Percentiles rank a stretch among this genome's conserved stretches.
phyloP scores from a whole-genome alignment of 352 stramenopile species.

The Pythium phragmitis region DNA sequence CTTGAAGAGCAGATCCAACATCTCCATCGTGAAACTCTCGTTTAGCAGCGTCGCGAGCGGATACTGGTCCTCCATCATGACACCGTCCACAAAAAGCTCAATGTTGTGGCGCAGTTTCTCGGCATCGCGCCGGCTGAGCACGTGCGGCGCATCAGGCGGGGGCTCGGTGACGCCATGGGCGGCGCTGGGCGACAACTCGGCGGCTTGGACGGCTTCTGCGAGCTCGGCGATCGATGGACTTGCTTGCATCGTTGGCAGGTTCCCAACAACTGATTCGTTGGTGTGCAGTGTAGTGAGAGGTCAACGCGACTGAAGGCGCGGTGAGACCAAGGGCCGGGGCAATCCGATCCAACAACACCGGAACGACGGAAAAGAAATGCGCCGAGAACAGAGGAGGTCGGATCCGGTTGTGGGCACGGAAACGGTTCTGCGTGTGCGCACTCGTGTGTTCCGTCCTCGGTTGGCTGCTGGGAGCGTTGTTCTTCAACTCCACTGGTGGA shows the following conservation, averaged over 20 bases:
- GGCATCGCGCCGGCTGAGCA: conserved; percentile 49
- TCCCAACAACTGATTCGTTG: neutral
- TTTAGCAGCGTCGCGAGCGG: conserved; percentile 69
- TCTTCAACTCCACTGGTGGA: conserved; percentile 12
- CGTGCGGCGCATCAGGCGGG: conserved; percentile 20
- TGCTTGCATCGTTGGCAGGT: neutral
- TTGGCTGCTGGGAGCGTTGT: conserved; percentile 3
- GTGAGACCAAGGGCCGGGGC: neutral
- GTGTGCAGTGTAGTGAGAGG: neutral
- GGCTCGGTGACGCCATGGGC: conserved; percentile 22
- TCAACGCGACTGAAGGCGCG: neutral
- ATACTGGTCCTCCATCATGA: conserved; percentile 67
- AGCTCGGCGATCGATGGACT: conserved; percentile 6
- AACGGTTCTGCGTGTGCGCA: neutral
- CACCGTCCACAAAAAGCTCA: conserved; percentile 80
- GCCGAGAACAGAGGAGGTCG: neutral
- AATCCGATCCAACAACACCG: neutral
- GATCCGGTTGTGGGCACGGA: neutral
- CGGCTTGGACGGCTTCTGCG: conserved; percentile 13
- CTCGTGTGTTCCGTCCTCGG: neutral
- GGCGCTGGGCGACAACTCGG: neutral
- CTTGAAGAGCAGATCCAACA: conserved; percentile 86
- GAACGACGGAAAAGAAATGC: neutral
- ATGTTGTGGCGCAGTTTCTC: conserved; percentile 70
- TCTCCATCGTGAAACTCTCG: conserved; percentile 80